Conservation (phyloP, 768 basidiomycete genomes). For the Mycena alexandri region DNA sequence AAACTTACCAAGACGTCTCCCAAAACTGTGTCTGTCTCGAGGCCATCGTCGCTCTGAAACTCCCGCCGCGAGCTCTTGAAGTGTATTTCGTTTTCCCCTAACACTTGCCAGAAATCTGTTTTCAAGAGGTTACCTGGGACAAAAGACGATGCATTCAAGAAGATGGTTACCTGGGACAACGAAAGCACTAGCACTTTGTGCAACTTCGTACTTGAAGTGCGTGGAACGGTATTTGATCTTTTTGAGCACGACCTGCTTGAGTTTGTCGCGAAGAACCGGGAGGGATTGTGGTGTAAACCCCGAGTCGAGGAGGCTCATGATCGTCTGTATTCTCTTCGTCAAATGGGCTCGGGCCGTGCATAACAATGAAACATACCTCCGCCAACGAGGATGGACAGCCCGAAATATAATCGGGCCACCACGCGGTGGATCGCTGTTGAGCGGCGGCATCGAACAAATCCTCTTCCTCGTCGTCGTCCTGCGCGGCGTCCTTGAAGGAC, state of each 20-base stretch:
- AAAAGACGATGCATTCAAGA: conserved; percentile 27
- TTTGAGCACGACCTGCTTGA: conserved; percentile 49
- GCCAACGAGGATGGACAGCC: conserved; percentile 58
- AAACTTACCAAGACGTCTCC: conserved; percentile 67
- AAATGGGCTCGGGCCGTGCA: not conserved
- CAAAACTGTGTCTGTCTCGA: conserved; percentile 60
- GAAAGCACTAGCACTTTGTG: conserved; percentile 56
- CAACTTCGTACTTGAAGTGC: conserved; percentile 48
- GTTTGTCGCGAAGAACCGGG: conserved; percentile 52
- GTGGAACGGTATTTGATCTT: conserved; percentile 44
- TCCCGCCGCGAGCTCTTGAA: conserved; percentile 63
- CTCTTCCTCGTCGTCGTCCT: conserved; percentile 40
- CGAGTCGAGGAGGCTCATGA: conserved; percentile 54
- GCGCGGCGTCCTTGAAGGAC: conserved; percentile 33
- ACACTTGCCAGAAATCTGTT: conserved; percentile 64
- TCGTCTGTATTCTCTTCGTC: conserved; percentile 37
- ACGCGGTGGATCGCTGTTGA: conserved; percentile 50
- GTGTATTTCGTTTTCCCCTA: conserved; percentile 69
- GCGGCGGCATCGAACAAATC: conserved; percentile 35
- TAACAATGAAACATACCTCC: conserved; percentile 39
- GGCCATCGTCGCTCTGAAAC: conserved; percentile 57
- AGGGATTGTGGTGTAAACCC: conserved; percentile 55
- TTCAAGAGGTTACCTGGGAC: conserved; percentile 53
- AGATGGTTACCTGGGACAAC: conserved; percentile 55
- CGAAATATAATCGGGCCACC: conserved; percentile 61